Conservation (phyloP, 2,329 filamentous ascomycete genomes). For the Zymoseptoria brevis region DNA sequence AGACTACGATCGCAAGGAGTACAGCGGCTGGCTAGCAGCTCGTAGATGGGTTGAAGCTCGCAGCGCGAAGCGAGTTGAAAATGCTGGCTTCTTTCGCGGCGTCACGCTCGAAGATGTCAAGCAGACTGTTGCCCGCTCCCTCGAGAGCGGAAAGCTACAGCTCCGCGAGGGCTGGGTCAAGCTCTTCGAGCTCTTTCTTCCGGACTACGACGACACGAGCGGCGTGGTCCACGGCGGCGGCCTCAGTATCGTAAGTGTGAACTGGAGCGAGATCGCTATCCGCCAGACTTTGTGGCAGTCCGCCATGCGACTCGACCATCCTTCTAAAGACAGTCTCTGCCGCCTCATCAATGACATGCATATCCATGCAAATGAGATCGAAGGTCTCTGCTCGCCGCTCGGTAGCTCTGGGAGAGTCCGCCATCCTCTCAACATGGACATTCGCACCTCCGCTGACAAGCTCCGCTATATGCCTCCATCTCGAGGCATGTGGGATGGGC, state of each 20-base stretch:
- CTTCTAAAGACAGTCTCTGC: conserved; percentile 3
- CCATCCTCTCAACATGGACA: conserved; percentile 15
- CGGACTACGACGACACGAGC: background rate
- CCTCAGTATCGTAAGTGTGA: conserved; percentile 38
- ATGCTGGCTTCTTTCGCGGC: conserved; percentile 33
- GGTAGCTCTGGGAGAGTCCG: conserved; percentile 25
- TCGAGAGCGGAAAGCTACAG: conserved; percentile 27
- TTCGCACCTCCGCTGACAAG: conserved; percentile 38
- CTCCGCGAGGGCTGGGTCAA: conserved; percentile 32
- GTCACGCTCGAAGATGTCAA: conserved; percentile 28
- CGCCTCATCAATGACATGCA: conserved; percentile 10
- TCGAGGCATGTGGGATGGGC: background rate
- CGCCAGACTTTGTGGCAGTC: conserved; percentile 13
- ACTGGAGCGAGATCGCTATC: conserved; percentile 42
- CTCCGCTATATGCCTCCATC: conserved; percentile 21
- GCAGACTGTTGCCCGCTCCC: conserved; percentile 21
- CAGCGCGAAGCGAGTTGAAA: conserved; percentile 35
- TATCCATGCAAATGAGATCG: conserved; percentile 32
- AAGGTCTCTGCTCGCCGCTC: conserved; percentile 18
- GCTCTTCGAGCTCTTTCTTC: conserved; percentile 24
- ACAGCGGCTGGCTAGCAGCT: conserved; percentile 32
- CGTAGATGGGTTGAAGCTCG: conserved; percentile 33
- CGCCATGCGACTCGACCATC: conserved; percentile 1
- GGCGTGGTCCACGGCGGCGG: conserved; percentile 4
- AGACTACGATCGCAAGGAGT: conserved; percentile 25